Conservation (phyloP, 805 yeast genomes). For the Candida cerambycidarum region DNA sequence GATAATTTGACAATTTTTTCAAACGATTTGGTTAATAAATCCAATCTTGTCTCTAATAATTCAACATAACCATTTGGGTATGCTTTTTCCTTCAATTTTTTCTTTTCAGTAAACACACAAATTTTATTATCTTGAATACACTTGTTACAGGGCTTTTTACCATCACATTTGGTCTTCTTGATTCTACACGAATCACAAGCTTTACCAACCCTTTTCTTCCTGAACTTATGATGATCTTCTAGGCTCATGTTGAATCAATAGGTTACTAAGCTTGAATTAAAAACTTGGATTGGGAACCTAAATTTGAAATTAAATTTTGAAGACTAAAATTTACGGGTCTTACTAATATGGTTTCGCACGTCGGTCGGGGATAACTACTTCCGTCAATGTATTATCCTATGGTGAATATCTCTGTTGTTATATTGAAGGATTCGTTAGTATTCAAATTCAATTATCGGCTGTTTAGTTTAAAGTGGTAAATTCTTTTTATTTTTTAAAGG, state of each 20-base stretch:
- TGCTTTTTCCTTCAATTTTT: conserved; percentile 51
- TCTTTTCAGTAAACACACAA: conserved; percentile 59
- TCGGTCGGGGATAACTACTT: background rate
- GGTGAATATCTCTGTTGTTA: no score
- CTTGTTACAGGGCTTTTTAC: conserved; percentile 58
- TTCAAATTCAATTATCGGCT: no score
- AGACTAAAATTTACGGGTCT: conserved; percentile 1
- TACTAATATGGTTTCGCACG: background rate
- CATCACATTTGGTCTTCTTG: conserved; percentile 65
- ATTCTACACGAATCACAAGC: conserved; percentile 65
- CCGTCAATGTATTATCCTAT: no score
- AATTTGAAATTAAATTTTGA: no score
- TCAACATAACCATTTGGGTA: conserved; percentile 65
- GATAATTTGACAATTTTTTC: conserved; percentile 39
- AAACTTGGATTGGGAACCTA: background rate
- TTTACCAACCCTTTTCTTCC: conserved; percentile 59
- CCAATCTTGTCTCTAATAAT: conserved; percentile 56
- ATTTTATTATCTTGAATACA: conserved; percentile 57
- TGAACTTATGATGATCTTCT: conserved; percentile 17
- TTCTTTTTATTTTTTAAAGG: no score
- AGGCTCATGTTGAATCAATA: conserved; percentile 9
- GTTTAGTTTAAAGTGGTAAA: no score
- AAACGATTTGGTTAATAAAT: conserved; percentile 50
- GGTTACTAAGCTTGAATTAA: background rate
- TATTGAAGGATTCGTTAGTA: no score